A percentile compares a stretch with the other conserved stretches of the same genome.
phyloP scores from a whole-genome alignment of 257 asterid genomes.

The Phtheirospermum japonicum region DNA sequence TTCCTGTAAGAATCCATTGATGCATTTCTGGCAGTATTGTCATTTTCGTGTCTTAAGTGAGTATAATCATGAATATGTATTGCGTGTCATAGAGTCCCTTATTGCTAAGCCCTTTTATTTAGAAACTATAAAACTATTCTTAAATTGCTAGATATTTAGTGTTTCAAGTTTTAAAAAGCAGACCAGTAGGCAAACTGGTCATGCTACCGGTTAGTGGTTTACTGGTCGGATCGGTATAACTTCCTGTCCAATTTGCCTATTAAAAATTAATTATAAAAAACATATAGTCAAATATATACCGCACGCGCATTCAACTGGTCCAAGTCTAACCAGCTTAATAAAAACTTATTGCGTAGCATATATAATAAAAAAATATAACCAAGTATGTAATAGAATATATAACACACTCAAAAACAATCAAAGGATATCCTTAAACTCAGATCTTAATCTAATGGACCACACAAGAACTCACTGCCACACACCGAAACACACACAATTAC shows the following conservation, averaged over 20 bases:
- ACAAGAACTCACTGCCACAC: too few species aligned
- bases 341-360: neutral
- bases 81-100: neutral
- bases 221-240: neutral
- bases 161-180: neutral
- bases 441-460: neutral
- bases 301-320: too few species aligned
- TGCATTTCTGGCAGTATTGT: conserved; percentile 15
- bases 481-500: neutral
- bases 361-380: too few species aligned
- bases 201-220: neutral
- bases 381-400: too few species aligned
- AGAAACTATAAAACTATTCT: neutral
- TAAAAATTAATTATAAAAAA: too few species aligned
- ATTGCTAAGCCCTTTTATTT: too few species aligned
- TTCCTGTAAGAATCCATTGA: conserved; percentile 56
- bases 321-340: neutral
- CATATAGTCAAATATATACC: neutral
- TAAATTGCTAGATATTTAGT: neutral
- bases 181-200: neutral
- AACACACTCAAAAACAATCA: neutral
- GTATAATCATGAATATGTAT: conserved; percentile 13
- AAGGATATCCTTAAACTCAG: too few species aligned
- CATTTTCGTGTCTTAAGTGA: conserved; percentile 18
- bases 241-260: neutral